These are phyloP conservation scores for Russula sp. DNA, from an alignment of 768 basidiomycete genomes.

Conservation along the genomic window DNA sequence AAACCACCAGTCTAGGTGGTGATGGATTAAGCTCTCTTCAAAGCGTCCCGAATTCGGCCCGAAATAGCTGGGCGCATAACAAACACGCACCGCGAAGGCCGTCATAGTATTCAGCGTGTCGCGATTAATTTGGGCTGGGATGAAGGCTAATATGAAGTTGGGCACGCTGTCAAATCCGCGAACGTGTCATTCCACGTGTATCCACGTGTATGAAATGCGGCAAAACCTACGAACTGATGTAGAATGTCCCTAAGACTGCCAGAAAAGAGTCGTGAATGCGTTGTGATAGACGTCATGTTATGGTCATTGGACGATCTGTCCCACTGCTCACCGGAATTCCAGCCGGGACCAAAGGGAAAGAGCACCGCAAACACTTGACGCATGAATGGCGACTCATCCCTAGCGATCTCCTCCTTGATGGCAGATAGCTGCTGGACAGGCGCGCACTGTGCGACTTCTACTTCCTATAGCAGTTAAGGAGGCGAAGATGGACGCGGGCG, in stretches of 20 bases:
- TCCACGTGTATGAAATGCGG: conserved; percentile 7
- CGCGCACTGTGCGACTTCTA: conserved; percentile 37
- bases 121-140: conserved; percentile 78
- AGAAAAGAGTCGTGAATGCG: conserved; percentile 3
- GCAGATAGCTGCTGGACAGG: conserved; percentile 42
- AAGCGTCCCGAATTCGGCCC: not conserved
- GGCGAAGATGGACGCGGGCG: not conserved
- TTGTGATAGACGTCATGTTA: not conserved
- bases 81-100: conserved; percentile 69
- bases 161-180: conserved; percentile 52
- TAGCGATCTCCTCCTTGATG: conserved; percentile 56
- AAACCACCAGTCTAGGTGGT: conserved; percentile 70
- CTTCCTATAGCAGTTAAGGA: conserved; percentile 30
- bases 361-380: conserved; percentile 71
- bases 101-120: conserved; percentile 92
- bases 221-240: conserved; percentile 83
- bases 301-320: not conserved
- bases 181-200: conserved; percentile 19
- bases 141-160: conserved; percentile 92
- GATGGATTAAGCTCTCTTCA: not conserved
- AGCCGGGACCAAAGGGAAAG: conserved; percentile 87
- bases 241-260: conserved; percentile 81
- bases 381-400: conserved; percentile 63
- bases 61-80: not conserved
- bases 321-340: conserved; percentile 58